Evolutionary conservation across 441 rosid species (phyloP), one percentile per base, ranked within the genome.

Genomic region (Croton setiger): DNA sequence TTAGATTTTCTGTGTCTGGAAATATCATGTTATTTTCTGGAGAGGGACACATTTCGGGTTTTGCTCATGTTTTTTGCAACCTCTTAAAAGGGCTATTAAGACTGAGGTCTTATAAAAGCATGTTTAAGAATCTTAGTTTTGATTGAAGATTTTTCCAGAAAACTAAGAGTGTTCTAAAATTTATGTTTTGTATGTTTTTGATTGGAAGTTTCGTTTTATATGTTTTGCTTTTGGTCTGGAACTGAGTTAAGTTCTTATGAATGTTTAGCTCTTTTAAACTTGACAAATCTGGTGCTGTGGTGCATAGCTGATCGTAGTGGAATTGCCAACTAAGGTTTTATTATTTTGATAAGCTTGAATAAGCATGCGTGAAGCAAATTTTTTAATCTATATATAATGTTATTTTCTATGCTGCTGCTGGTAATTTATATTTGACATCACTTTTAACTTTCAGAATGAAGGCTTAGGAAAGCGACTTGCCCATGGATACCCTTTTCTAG

Each of bases 401-500:
- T 20, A 20, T 37, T 0, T 63, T 27, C 5, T 54, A 20, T 21
- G 45, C 6, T 48, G 17, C 71, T 62, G 31, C 58, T 75, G 37
- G 49, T 41, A 52, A 23, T 43, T 73, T 14, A 60, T 55, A 14
- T 45, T 44, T 18, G n/a, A 35, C 31, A 60, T 63, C 48, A 63
- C 57, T 27, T 53, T 12, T 53, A 21, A 11, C n/a, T 37, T 69
- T 43, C 63, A 93, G 98, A 81, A 89, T 74, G 98, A 93, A 80
- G 83, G 82, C 76, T 67, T 93, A 66, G 98, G 98, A 64, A 88
- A 86, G 81, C 79, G 87, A 72, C 82, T 88, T 58, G 94, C 94
- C 45, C 98, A 89, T 33, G 97, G 98, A 31, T 83, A 93, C 70
- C 97, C 97, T 36, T 87, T 79, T 75, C 78, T 89, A 39, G 98